phyloP scores from a whole-genome alignment of 257 asterid species.

The Solanum habrochaites region DNA sequence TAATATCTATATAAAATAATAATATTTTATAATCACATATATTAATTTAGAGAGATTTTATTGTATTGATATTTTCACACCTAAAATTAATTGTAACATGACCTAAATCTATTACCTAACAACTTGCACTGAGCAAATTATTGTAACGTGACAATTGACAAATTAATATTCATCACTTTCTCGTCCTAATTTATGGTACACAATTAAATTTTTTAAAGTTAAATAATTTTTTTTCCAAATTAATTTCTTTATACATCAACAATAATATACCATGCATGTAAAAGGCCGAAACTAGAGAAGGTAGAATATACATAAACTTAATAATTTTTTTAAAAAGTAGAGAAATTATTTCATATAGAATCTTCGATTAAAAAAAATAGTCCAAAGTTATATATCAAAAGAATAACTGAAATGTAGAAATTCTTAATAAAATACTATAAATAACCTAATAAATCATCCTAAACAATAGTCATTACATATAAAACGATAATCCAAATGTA shows the following conservation, averaged over 20 bases:
- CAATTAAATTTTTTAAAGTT: no score
- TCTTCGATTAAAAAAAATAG: no score
- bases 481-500: no score
- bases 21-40: no score
- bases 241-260: background rate
- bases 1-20: no score
- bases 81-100: background rate
- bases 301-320: accelerated
- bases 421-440: no score
- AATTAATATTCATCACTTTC: background rate
- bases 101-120: background rate
- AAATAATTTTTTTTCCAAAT: no score
- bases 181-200: background rate
- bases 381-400: no score
- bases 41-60: no score
- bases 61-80: background rate
- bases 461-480: no score
- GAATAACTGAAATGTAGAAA: background rate
- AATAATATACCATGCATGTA: accelerated
- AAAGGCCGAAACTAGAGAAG: accelerated
- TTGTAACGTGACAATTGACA: background rate
- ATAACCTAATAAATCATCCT: background rate
- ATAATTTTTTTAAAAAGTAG: no score
- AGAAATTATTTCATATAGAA: no score
- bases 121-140: background rate